phyloP scores from a whole-genome alignment of 192 early-diverging fungal species.

The Funneliformis geosporum region DNA sequence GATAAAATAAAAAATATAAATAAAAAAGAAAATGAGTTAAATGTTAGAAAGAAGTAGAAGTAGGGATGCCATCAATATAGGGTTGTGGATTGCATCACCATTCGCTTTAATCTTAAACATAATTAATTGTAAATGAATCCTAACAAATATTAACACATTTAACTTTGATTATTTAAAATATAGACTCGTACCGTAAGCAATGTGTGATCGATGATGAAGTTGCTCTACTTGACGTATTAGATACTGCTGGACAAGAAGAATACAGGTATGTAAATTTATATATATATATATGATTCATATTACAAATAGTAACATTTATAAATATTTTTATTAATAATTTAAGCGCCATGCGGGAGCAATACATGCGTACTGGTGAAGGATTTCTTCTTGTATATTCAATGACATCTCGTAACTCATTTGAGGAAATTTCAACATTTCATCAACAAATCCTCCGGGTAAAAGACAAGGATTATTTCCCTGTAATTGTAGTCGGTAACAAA shows the following conservation, averaged over 20 bases:
- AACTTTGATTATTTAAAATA: neutral
- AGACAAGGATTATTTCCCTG: slow-evolving; percentile 87
- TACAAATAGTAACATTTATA: slow-evolving; percentile 24
- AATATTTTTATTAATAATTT: slow-evolving; percentile 1
- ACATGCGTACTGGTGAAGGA: slow-evolving; percentile 95
- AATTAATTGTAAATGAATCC: neutral
- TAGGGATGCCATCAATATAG: no score
- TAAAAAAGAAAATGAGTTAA: no score
- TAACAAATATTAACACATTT: neutral
- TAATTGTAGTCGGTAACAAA: slow-evolving; percentile 94
- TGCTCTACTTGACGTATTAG: slow-evolving; percentile 89
- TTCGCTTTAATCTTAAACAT: no score
- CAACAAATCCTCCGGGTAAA: slow-evolving; percentile 96
- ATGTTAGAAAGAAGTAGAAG: neutral
- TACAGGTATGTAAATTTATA: slow-evolving; percentile 61
- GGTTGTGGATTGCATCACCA: neutral
- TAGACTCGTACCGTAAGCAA: slow-evolving; percentile 96
- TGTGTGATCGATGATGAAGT: slow-evolving; percentile 88
- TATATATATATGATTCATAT: neutral
- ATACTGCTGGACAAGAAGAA: slow-evolving; percentile 96
- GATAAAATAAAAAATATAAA: neutral
- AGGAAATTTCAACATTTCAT: slow-evolving; percentile 87
- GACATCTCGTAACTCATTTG: slow-evolving; percentile 88
- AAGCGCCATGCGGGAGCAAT: slow-evolving; percentile 92
- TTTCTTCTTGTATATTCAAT: slow-evolving; percentile 94